Conservation (phyloP, 441 rosid species). For the California macrophylla region DNA sequence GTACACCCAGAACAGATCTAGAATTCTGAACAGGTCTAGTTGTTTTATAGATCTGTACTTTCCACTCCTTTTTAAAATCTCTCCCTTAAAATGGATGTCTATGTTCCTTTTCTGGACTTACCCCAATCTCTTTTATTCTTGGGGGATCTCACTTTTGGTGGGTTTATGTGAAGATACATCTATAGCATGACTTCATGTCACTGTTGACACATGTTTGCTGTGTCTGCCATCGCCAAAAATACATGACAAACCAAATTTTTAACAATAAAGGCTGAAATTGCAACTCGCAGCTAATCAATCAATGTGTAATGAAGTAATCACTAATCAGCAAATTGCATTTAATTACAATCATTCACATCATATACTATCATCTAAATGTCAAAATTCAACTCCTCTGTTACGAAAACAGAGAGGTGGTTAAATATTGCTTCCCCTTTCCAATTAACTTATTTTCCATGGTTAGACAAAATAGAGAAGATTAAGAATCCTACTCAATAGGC, state of each 20-base stretch:
- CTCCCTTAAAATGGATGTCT: not conserved
- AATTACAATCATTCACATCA: not conserved
- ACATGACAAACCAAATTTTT: not conserved
- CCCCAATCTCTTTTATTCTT: not conserved
- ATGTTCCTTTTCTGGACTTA: not conserved
- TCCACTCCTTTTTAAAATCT: not conserved
- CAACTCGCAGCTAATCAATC: not conserved
- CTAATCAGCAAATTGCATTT: not conserved
- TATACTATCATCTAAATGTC: not conserved
- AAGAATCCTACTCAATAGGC: not conserved
- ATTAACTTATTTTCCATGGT: not conserved
- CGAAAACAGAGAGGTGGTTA: not conserved
- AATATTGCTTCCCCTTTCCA: not conserved
- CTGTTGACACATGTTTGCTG: not conserved
- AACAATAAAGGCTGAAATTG: not conserved
- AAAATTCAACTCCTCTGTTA: slow-evolving; percentile 1
- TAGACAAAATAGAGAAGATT: not conserved
- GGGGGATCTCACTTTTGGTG: not conserved
- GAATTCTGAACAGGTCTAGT: not conserved
- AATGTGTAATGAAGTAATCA: not conserved
- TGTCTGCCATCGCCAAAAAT: not conserved
- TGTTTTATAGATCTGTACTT: not conserved
- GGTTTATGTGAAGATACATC: not conserved
- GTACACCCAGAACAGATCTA: not conserved
- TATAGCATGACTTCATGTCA: not conserved